Percentiles rank a stretch among this genome's conserved stretches.
Evolutionary conservation across 169 alveolate genomes (phyloP).

Genomic region (Plasmodium coatneyi): DNA sequence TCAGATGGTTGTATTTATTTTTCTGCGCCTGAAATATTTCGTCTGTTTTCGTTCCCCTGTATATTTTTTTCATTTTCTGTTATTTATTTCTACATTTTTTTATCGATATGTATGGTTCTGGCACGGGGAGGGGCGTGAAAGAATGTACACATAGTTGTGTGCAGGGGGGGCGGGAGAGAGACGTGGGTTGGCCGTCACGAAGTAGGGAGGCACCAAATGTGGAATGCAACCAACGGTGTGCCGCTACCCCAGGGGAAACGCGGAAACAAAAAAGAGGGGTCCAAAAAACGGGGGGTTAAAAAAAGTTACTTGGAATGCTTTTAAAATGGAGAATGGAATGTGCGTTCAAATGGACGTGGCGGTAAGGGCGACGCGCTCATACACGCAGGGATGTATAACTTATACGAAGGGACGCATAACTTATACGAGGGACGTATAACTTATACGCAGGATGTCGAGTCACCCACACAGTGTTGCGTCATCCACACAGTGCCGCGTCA

Average conservation of each 20-base stretch:
- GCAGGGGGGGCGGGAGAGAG: neutral
- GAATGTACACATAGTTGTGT: neutral
- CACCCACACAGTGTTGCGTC: neutral
- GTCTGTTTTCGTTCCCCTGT: slow-evolving; percentile 69
- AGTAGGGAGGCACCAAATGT: neutral
- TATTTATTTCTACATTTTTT: slow-evolving; percentile 68
- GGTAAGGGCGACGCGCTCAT: neutral
- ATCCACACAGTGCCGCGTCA: neutral
- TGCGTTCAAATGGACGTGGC: neutral
- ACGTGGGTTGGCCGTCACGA: neutral
- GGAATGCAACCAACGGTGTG: neutral
- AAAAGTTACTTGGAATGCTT: neutral
- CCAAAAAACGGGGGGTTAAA: neutral
- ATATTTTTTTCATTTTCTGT: slow-evolving; percentile 66
- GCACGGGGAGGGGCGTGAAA: neutral
- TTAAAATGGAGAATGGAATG: neutral
- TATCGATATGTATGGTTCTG: neutral
- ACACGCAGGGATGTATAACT: neutral
- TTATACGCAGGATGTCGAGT: neutral
- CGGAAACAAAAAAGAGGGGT: neutral
- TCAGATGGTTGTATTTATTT: slow-evolving; percentile 54
- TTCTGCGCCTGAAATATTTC: slow-evolving; percentile 67
- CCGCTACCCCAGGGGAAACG: neutral
- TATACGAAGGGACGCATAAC: neutral
- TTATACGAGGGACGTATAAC: too few species aligned